Base-by-base conservation (phyloP, 2,329 filamentous ascomycete genomes). In the Claviceps capensis region DNA sequence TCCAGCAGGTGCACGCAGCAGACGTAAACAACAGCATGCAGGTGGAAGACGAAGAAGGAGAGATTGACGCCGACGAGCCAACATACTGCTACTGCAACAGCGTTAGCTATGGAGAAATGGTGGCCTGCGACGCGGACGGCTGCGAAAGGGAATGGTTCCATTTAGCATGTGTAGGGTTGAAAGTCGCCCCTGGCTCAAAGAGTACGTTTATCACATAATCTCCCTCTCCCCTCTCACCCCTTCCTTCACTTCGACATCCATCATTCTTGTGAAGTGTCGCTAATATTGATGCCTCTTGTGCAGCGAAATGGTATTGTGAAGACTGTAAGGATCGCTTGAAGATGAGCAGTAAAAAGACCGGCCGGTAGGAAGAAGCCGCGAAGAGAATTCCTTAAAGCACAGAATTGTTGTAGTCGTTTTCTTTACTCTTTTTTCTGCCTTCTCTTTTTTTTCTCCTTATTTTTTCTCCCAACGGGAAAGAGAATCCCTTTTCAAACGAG, bases 131-230 rank as follows among this genome's bases (percentile, higher is more conserved):
- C 63, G 81, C 81, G 7, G 78, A 83, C 54, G 78, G 79, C 48
- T 90, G 86, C 67, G 76, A 79, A 58, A 76, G 80, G 55, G 86
- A 90, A 67, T 90, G 86, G 86, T 91, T 90, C 71, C 86, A 90
- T 72, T 69, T 93, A 48, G 84, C 83, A 48, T 93, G 87, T 65
- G 86, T 88, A 34, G 87, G 87, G 26, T 68, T 93, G 60, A 85
- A 84, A 60, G 85, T 85, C 54, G 85, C 86, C 50, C 87, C 87
- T n/a, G 82, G 79, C 53, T 81, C 81, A 56, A 88, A 83, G 67
- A 79, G 84, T 87, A 69, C 73, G 82, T 78, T 47, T 40, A 30
- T 9, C 8, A 17, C 13, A 9, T 16, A 16, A 30, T 44, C 19
- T 30, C 17, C 8, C 38, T 37, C 40, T 11, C 30, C 2, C 38